Evolutionary conservation across 257 asterid species (phyloP).

Genomic region (Solanum appendiculatum): DNA sequence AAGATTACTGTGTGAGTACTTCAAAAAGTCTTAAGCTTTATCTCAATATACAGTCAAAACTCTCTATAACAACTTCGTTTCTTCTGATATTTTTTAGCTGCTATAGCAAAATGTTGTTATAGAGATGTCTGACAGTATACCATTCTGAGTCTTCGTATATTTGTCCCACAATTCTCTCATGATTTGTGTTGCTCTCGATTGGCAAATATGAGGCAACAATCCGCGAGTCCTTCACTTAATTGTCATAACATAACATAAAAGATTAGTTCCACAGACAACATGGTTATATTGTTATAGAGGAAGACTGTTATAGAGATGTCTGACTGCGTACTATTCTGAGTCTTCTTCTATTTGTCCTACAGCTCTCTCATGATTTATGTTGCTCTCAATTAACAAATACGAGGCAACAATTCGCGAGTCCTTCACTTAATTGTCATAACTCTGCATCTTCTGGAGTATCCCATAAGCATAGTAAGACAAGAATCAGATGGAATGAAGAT

Average conservation of each 20-base stretch:
- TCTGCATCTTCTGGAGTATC: constrained; percentile 19
- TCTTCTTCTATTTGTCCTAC: background rate
- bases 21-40: background rate
- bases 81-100: background rate
- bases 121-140: background rate
- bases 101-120: background rate
- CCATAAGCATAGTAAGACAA: constrained; percentile 31
- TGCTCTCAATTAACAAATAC: constrained; percentile 15
- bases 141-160: background rate
- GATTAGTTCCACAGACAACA: background rate
- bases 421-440: constrained; percentile 12
- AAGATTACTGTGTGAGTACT: constrained; percentile 38
- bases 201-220: constrained; percentile 14
- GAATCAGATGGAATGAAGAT: constrained; percentile 89
- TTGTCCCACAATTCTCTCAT: constrained; percentile 19
- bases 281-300: background rate
- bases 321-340: background rate
- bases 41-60: background rate
- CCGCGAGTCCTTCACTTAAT: constrained; percentile 15
- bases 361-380: constrained; percentile 30
- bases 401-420: constrained; percentile 18
- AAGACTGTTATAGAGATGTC: background rate
- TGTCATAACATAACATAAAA: background rate
- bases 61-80: background rate
- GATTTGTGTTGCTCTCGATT: constrained; percentile 23